Evolutionary conservation across 352 stramenopile genomes (phyloP).

Genomic region (Plasmopara halstedii): DNA sequence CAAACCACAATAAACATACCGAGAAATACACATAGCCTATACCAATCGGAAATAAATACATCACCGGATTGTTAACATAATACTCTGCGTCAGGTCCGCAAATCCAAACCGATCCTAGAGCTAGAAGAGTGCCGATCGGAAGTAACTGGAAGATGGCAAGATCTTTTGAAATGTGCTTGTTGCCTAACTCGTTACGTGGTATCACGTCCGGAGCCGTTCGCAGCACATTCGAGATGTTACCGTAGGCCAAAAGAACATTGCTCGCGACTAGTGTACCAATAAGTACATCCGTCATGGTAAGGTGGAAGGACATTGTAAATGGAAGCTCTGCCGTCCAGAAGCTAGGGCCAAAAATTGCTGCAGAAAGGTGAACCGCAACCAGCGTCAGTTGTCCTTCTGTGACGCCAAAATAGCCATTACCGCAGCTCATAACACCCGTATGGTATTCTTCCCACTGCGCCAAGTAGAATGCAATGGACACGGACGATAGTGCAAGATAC

Average conservation of each 20-base stretch:
- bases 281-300: conserved; percentile 49
- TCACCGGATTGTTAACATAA: conserved; percentile 58
- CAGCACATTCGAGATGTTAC: conserved; percentile 74
- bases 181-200: conserved; percentile 54
- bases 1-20: conserved; percentile 22
- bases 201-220: conserved; percentile 44
- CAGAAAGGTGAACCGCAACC: conserved; percentile 52
- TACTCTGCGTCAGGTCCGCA: conserved; percentile 51
- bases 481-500: conserved; percentile 61
- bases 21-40: conserved; percentile 83
- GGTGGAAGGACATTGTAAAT: conserved; percentile 8
- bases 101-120: conserved; percentile 66
- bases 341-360: conserved; percentile 42
- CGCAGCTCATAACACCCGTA: conserved; percentile 85
- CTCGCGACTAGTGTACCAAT: conserved; percentile 51
- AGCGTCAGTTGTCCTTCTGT: conserved; percentile 79
- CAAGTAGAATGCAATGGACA: conserved; percentile 79
- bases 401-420: conserved; percentile 77
- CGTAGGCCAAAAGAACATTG: conserved; percentile 67
- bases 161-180: conserved; percentile 80
- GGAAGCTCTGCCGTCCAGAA: conserved; percentile 50
- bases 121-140: conserved; percentile 50
- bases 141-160: conserved; percentile 72
- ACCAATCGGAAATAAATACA: conserved; percentile 76
- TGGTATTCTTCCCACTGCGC: conserved; percentile 87